These are phyloP conservation scores for Pyrrhoderma lamaoense DNA, from an alignment of 1,284 basidiomycete species.

Conservation along the genomic window DNA sequence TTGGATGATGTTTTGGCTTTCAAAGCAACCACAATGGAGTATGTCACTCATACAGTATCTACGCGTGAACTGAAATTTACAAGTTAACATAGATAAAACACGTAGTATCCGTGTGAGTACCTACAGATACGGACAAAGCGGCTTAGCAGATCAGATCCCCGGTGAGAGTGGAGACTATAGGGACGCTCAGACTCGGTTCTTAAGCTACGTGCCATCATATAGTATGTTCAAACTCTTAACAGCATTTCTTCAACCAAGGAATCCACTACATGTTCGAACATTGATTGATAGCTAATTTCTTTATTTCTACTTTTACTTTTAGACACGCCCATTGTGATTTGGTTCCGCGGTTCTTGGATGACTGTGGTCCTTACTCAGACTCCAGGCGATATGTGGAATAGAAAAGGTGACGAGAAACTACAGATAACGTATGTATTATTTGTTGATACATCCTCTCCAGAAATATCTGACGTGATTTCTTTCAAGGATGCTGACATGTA, in stretches of 20 bases:
- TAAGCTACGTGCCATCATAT: constrained; percentile 43
- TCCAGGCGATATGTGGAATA: constrained; percentile 24
- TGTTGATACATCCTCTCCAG: too few species aligned
- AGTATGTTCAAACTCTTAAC: constrained; percentile 18
- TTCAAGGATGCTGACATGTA: constrained; percentile 22
- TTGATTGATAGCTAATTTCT: too few species aligned
- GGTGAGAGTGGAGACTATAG: constrained; percentile 31
- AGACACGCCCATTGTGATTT: too few species aligned
- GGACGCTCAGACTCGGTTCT: constrained; percentile 25
- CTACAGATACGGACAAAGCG: constrained; percentile 31
- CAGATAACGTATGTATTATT: constrained; percentile 22
- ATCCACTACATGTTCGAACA: too few species aligned
- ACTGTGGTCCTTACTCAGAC: constrained; percentile 32
- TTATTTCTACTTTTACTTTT: too few species aligned
- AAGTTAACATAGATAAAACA: constrained; percentile 25
- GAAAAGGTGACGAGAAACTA: constrained; percentile 20
- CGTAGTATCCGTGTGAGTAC: constrained; percentile 50
- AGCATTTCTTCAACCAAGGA: too few species aligned
- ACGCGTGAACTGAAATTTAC: background rate
- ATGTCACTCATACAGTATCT: constrained; percentile 12
- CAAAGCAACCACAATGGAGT: constrained; percentile 44
- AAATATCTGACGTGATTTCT: background rate
- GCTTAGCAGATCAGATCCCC: constrained; percentile 28
- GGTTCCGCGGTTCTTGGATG: constrained; percentile 45
- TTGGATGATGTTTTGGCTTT: constrained; percentile 60